Evolutionary conservation across 2,329 filamentous ascomycete genomes (phyloP), one percentile per base, ranked within the genome.

Genomic region (Fusarium sacchari): DNA sequence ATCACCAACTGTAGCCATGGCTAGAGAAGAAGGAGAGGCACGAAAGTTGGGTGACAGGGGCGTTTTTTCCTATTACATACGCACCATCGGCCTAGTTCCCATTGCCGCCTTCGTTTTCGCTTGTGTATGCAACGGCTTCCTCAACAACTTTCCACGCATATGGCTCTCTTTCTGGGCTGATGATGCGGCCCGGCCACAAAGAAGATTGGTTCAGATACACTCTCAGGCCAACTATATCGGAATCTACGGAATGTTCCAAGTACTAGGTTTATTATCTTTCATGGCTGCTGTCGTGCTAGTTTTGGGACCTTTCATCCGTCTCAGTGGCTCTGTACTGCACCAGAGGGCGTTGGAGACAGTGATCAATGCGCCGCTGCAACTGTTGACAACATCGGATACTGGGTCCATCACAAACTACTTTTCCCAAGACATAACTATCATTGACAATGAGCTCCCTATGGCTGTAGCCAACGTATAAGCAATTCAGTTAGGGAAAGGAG

Each of bases 341-440:
- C 61, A 75, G 30, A 59, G 64, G 9, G 78, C 81, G 11, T 73
- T 85, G 22, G 67, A 60, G 6, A 82, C 81, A 0, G 73, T 84
- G 2, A 71, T 83, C 18, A 72, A 73, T 2, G 84, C 84, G 3
- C 82, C 84, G 6, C 67, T 87, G 37, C 71, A 69, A 17, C 83
- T 86, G 64, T 84, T 86, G 67, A 81, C 82, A 3, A 78, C 64
- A 1, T 85, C 82, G 0, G 85, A 86, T 63, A 77, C 78, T 1
- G 85, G 85, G 5, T 72, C 80, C 6, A 78, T 84, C 26, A 82
- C 81, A 7, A 86, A 85, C 42, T 72, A 83, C 28, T 87, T 87
- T 70, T 84, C 82, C 0, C 84, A 86, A 66, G 85, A 87, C 44
- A 76, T 85, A 62, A 80, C 77, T 2, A 75, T 86, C 4, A 76